These are phyloP conservation scores for Salix brachista DNA, from an alignment of 345 rosid genomes.

Conservation along the genomic window DNA sequence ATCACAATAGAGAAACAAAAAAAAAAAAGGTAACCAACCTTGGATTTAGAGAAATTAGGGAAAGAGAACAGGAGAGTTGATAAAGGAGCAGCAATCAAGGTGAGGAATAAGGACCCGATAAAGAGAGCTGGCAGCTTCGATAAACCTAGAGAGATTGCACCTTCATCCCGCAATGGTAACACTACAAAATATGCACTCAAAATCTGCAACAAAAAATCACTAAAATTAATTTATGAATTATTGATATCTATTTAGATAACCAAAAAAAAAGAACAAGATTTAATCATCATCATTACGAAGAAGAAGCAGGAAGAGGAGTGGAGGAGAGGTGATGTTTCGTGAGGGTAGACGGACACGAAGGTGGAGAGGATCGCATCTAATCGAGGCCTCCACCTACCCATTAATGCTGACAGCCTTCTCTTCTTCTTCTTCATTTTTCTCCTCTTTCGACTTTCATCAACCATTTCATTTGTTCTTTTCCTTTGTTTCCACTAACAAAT, in stretches of 20 bases:
- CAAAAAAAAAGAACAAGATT: background rate
- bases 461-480: no score
- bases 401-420: background rate
- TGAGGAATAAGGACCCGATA: constrained; percentile 67
- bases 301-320: constrained; percentile 84
- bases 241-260: background rate
- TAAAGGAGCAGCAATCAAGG: constrained; percentile 80
- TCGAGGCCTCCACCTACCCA: constrained; percentile 33
- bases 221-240: no score
- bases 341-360: constrained; percentile 71
- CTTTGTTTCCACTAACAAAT: no score
- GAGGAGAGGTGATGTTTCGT: constrained; percentile 67
- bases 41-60: constrained; percentile 72
- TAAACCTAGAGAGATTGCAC: constrained; percentile 78
- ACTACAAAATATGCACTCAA: constrained; percentile 87
- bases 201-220: constrained; percentile 36
- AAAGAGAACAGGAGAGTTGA: constrained; percentile 79
- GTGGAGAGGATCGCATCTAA: constrained; percentile 49
- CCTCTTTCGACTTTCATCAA: no score
- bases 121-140: constrained; percentile 77
- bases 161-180: constrained; percentile 86
- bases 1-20: background rate
- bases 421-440: background rate
- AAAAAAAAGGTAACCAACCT: constrained; percentile 31
- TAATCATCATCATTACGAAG: constrained; percentile 44